phyloP scores from a whole-genome alignment of 495 filamentous ascomycete genomes.

The Lophium mytilinum region DNA sequence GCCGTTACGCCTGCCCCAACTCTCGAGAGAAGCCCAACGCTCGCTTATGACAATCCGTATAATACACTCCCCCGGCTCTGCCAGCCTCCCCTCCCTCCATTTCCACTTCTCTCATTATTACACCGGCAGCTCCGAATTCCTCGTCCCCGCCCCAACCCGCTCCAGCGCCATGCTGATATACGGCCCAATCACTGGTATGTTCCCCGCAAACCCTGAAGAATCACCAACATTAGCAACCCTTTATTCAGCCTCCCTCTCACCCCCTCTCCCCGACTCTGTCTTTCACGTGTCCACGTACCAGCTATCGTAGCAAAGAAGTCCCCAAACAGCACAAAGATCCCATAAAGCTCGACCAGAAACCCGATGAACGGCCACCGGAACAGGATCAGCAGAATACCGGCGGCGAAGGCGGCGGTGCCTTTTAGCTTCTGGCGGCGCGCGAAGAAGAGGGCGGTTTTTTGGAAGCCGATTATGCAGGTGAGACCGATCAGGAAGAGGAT shows the following conservation, averaged over 20 bases:
- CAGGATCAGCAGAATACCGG: constrained; percentile 79
- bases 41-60: not conserved
- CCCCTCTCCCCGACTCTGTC: too few relatives aligned
- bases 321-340: constrained; percentile 86
- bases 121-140: constrained; percentile 73
- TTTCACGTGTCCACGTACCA: too few relatives aligned
- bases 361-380: constrained; percentile 82
- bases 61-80: not conserved
- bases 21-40: too few relatives aligned
- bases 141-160: constrained; percentile 50
- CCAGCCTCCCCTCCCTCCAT: not conserved
- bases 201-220: constrained; percentile 74
- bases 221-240: too few relatives aligned
- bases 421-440: constrained; percentile 84
- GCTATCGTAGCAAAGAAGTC: constrained; percentile 92
- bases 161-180: constrained; percentile 67
- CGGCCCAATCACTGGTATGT: constrained; percentile 76
- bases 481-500: constrained; percentile 97
- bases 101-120: constrained; percentile 22
- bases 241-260: too few relatives aligned
- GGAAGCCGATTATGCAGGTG: constrained; percentile 86
- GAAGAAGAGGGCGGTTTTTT: constrained; percentile 89
- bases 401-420: constrained; percentile 80
- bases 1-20: too few relatives aligned
- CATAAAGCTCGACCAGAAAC: constrained; percentile 85